These are phyloP conservation scores for Solanum rostratum DNA, from an alignment of 257 asterid species.

Conservation along the genomic window DNA sequence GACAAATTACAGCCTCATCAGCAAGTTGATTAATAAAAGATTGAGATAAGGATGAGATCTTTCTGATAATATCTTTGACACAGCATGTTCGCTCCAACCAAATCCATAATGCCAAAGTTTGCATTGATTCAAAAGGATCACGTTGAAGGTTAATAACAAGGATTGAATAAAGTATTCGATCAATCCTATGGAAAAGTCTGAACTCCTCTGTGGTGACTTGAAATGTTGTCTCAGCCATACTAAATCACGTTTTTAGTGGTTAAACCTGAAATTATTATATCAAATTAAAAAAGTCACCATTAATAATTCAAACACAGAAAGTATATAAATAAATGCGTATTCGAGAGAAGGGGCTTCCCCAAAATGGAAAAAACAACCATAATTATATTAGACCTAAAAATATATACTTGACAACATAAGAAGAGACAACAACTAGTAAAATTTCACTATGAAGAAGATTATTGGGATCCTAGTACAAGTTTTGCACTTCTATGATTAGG, in stretches of 20 bases:
- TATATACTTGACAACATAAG: neutral
- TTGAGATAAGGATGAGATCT: constrained; percentile 18
- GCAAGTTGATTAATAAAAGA: constrained; percentile 23
- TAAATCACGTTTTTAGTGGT: neutral
- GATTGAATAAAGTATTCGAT: constrained; percentile 32
- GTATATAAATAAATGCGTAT: too few relatives aligned
- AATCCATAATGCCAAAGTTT: constrained; percentile 43
- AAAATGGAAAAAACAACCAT: neutral
- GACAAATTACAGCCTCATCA: constrained; percentile 46
- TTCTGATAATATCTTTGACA: constrained; percentile 11
- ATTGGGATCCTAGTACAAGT: neutral
- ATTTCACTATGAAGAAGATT: neutral
- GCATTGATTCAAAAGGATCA: constrained; percentile 34
- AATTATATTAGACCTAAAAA: neutral
- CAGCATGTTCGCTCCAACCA: constrained; percentile 39
- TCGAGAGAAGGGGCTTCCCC: neutral
- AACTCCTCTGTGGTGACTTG: constrained; percentile 15
- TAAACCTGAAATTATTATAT: constrained; percentile 12
- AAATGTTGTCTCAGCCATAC: constrained; percentile 14
- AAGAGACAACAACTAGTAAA: neutral
- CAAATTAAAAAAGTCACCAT: neutral
- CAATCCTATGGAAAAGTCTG: constrained; percentile 27
- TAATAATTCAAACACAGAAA: too few relatives aligned
- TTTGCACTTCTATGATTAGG: neutral
- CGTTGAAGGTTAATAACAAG: constrained; percentile 39